phyloP scores from a whole-genome alignment of 2,329 filamentous ascomycete species.

The Neophaeococcomyces mojaviensis region DNA sequence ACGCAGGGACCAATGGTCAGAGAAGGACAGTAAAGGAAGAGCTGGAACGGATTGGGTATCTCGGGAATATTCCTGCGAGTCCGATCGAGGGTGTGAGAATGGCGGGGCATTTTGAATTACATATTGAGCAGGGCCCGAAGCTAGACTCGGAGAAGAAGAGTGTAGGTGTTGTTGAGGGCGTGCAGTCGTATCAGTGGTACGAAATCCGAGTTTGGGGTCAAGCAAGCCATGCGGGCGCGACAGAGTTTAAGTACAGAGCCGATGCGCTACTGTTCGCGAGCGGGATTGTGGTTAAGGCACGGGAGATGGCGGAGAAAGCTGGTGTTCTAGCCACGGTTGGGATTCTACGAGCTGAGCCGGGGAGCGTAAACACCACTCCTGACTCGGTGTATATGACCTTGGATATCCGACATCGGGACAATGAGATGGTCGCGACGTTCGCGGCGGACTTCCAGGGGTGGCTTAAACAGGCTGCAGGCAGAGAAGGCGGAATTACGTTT shows the following conservation, averaged over 20 bases:
- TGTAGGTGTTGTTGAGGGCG: constrained; percentile 63
- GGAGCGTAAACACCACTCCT: constrained; percentile 67
- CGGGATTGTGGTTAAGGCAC: constrained; percentile 59
- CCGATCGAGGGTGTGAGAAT: constrained; percentile 53
- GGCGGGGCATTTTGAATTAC: constrained; percentile 75
- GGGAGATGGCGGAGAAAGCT: constrained; percentile 54
- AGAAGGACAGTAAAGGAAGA: constrained; percentile 54
- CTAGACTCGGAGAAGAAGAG: constrained; percentile 57
- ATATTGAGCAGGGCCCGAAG: constrained; percentile 77
- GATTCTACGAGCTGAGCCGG: constrained; percentile 58
- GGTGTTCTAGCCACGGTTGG: constrained; percentile 56
- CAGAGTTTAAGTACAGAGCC: constrained; percentile 56
- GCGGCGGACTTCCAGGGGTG: constrained; percentile 6
- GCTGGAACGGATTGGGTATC: constrained; percentile 59
- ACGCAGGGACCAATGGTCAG: constrained; percentile 6
- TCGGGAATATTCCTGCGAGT: constrained; percentile 51
- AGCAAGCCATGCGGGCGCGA: constrained; percentile 70
- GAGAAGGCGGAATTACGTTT: constrained; percentile 8
- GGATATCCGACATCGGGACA: constrained; percentile 18
- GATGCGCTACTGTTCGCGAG: constrained; percentile 63
- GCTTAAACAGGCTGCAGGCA: constrained; percentile 6
- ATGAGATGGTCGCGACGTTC: constrained; percentile 14
- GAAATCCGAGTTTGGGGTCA: constrained; percentile 58
- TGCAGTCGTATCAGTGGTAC: constrained; percentile 70
- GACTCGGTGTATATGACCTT: constrained; percentile 45